Base-by-base conservation (phyloP, 495 filamentous ascomycete species). In the Cetradonia linearis region DNA sequence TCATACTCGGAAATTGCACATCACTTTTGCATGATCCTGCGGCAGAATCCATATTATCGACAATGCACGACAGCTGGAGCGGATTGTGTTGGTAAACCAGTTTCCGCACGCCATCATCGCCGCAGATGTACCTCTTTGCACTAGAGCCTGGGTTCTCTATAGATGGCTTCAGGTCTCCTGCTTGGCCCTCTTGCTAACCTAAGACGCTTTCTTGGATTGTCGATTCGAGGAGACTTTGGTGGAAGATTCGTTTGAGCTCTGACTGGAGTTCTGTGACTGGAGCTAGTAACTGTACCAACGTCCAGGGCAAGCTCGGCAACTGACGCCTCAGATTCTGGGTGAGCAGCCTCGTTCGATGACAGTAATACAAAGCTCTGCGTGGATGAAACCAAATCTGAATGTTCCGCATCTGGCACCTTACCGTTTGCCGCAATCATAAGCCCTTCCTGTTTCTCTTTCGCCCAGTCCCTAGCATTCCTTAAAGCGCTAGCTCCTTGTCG, bases 391-490 rank as follows among this genome's bases (percentile, higher is more conserved):
- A 49, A 49, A 18, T 49, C 47, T 30, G 5, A 49, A 28, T 30
- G 9, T 49, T 49, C 9, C 2, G 2, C 9, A 49, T 49, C n/a
- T n/a, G n/a, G n/a, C n/a, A n/a, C n/a, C n/a, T n/a, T n/a, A n/a
- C n/a, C n/a, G n/a, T n/a, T n/a, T n/a, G n/a, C n/a, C n/a, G n/a
- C n/a, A n/a, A n/a, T n/a, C n/a, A n/a, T n/a, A n/a, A 38, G 36
- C 36, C 6, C 36, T 38, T 38, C 36, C 36, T 14, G 62, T 50
- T 69, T 46, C 50, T 70, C 60, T 63, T 69, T 63, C 25, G 53
- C 38, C 64, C 55, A 67, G 25, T 67, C 68, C 58, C 66, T 62
- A 40, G 53, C 60, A 48, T 70, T 70, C 54, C 68, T 64, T 37
- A 61, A 69, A 46, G 66, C 65, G 23, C 33, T 28, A 23, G 63